A percentile compares a stretch with the other conserved stretches of the same genome.
These are phyloP conservation scores for Scedosporium minutisporum DNA, from an alignment of 2,329 filamentous ascomycete genomes.

Conservation along the genomic window DNA sequence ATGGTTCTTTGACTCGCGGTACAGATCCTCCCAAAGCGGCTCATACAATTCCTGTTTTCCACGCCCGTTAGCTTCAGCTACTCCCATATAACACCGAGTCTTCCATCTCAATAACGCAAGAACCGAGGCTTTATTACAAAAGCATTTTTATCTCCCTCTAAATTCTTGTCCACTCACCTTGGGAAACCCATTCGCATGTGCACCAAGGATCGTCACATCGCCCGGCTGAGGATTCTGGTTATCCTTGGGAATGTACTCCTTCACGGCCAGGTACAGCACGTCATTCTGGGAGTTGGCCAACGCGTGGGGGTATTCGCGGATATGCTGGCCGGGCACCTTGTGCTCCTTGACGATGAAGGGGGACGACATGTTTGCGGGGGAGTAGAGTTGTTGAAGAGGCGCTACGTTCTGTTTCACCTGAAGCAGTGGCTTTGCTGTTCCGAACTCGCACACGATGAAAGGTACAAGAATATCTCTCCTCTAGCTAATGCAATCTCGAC, in stretches of 20 bases:
- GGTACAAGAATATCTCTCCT: too few relatives aligned
- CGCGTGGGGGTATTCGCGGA: conserved; percentile 70
- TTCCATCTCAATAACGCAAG: neutral
- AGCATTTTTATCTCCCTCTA: neutral
- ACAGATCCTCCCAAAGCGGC: conserved; percentile 78
- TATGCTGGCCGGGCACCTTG: conserved; percentile 62
- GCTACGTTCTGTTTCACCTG: too few relatives aligned
- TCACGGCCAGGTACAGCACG: conserved; percentile 62
- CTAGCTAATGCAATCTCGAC: neutral
- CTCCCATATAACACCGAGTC: neutral
- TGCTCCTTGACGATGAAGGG: conserved; percentile 32
- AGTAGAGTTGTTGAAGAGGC: too few relatives aligned
- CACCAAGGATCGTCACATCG: conserved; percentile 76
- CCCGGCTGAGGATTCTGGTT: conserved; percentile 59
- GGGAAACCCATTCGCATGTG: conserved; percentile 86
- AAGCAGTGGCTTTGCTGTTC: too few relatives aligned
- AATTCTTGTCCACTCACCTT: conserved; percentile 45
- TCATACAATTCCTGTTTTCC: conserved; percentile 74
- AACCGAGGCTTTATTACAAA: neutral
- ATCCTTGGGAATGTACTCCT: conserved; percentile 75
- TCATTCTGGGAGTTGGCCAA: conserved; percentile 67
- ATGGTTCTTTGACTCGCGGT: conserved; percentile 39
- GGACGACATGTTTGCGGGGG: neutral
- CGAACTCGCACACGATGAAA: too few relatives aligned
- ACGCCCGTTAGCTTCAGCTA: neutral